Evolutionary conservation across 768 basidiomycete genomes (phyloP), one percentile per base, ranked within the genome.

Genomic region (Tephrocybe rancida): DNA sequence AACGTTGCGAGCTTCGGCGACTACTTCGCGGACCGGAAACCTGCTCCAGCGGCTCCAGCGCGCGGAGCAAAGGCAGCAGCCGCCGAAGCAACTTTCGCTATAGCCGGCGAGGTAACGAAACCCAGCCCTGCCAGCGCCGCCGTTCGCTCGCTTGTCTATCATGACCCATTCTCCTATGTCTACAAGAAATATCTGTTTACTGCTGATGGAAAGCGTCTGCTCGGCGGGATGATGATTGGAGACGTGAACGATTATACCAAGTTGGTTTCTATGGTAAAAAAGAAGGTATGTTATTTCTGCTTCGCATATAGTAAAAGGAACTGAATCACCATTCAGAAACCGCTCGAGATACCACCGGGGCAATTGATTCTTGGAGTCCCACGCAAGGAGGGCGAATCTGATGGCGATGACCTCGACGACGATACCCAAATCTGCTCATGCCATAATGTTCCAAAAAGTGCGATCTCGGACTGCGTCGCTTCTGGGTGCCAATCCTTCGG

Each of bases 201-300:
- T 10, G 76, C 77, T 7, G 86, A 90, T 61, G 88, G 88, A 10
- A 84, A 85, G 66, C 77, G 86, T 58, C 72, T 91, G 11, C 69
- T 91, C 3, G 88, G 88, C 11, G 88, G 88, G 3, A 87, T 88
- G 80, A 87, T 90, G 86, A 80, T 91, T n/a, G 88, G 88, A 2
- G 86, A 88, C 61, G 81, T 81, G 9, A 75, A 73, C 32, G 84
- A 87, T 62, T 88, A 84, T 61, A 78, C 84, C 52, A 88, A 88
- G 67, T 74, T 90, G 13, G 76, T 89, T n/a, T 73, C 82, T 11
- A 72, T 89, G 27, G 83, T 87, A 25, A 87, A 85, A 71, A 88
- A 88, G 73, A 83, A 82, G 72, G 85, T 77, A 50, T 27, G 65
- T 50, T 14, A 27, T 18, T 61, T 39, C n/a, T 22, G 19, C 18